phyloP scores from a whole-genome alignment of 306 rosid species.

The Begonia loranthoides region DNA sequence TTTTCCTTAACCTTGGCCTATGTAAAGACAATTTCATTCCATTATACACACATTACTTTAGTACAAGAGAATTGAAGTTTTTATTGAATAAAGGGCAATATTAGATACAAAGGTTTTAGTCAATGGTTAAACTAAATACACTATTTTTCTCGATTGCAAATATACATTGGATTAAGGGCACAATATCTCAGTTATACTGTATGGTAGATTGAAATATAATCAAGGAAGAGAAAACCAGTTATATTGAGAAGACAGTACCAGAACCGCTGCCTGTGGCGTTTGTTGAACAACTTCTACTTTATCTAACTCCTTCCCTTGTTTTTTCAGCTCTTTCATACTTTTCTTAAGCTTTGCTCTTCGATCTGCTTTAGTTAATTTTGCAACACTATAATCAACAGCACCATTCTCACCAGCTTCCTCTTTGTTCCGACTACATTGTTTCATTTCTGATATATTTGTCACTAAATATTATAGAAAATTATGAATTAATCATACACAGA shows the following conservation, averaged over 20 bases:
- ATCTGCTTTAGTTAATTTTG: constrained; percentile 71
- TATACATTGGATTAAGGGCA: neutral
- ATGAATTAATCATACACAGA: neutral
- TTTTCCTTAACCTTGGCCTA: constrained; percentile 90
- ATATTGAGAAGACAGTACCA: constrained; percentile 35
- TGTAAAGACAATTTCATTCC: constrained; percentile 6
- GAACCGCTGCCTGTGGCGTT: constrained; percentile 64
- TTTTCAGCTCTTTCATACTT: constrained; percentile 51
- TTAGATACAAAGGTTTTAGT: neutral
- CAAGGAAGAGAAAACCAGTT: neutral
- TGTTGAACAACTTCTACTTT: constrained; percentile 31
- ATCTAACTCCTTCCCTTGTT: constrained; percentile 49
- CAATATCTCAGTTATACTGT: neutral
- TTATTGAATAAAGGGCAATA: neutral
- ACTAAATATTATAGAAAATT: constrained; percentile 5
- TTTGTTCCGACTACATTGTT: constrained; percentile 30
- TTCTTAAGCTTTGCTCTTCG: constrained; percentile 78
- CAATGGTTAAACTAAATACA: neutral
- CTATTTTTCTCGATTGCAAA: neutral
- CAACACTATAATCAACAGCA: constrained; percentile 24
- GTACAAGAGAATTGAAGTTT: constrained; percentile 6
- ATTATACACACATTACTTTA: constrained; percentile 9
- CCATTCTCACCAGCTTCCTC: constrained; percentile 16
- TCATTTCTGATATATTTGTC: constrained; percentile 18
- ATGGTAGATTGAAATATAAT: neutral